phyloP scores from a whole-genome alignment of 768 basidiomycete species.

The Mycena belliarum region DNA sequence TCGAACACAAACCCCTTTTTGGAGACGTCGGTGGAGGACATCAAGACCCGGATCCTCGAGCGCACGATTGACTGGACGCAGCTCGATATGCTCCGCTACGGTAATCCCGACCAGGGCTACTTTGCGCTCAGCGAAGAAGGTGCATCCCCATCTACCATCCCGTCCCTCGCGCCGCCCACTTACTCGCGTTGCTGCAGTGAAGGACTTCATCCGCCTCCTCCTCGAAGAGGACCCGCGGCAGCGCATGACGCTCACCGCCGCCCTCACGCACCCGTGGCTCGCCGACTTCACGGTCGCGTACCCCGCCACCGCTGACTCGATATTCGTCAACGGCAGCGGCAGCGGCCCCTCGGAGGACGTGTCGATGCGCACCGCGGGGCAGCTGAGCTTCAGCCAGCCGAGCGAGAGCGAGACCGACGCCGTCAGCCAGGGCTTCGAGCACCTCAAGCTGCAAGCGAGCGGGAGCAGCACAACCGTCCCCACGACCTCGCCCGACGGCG shows the following conservation, averaged over 20 bases:
- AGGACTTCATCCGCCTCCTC: constrained; percentile 66
- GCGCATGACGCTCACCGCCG: constrained; percentile 73
- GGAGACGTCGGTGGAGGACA: constrained; percentile 57
- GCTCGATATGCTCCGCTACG: constrained; percentile 36
- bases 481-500: background rate
- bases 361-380: constrained; percentile 20
- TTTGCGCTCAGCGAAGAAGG: background rate
- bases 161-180: constrained; percentile 6
- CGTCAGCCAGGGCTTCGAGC: constrained; percentile 25
- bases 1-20: constrained; percentile 79
- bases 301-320: constrained; percentile 1
- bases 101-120: background rate
- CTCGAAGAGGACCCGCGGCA: constrained; percentile 61
- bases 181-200: constrained; percentile 41
- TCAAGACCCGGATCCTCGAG: constrained; percentile 59
- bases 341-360: constrained; percentile 23
- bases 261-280: constrained; percentile 82
- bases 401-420: constrained; percentile 7
- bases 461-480: constrained; percentile 1
- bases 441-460: constrained; percentile 13
- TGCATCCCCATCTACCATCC: background rate
- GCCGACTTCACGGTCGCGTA: constrained; percentile 8
- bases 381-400: constrained; percentile 16
- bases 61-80: constrained; percentile 64
- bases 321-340: constrained; percentile 21